Conservation (phyloP, 176 grass and related monocot species). For the Elymus sibiricus region DNA sequence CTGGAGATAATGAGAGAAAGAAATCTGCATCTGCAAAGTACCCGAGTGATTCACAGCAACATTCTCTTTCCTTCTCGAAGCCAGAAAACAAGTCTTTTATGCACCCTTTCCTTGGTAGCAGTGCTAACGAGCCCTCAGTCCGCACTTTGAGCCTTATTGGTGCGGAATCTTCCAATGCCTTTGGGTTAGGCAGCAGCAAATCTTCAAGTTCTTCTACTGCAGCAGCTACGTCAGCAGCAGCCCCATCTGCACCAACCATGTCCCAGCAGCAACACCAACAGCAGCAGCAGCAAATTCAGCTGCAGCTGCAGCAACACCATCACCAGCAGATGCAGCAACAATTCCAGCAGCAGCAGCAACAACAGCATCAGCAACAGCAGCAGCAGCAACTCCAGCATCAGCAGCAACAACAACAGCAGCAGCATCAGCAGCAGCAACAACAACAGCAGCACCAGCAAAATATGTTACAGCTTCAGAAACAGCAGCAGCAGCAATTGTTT, state of each 20-base stretch:
- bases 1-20: slow-evolving; percentile 64
- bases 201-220: slow-evolving; percentile 27
- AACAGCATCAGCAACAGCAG: slow-evolving; percentile 39
- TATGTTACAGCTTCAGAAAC: slow-evolving; percentile 47
- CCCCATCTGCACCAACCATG: slow-evolving; percentile 23
- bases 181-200: slow-evolving; percentile 51
- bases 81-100: slow-evolving; percentile 49
- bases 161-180: slow-evolving; percentile 47
- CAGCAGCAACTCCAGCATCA: slow-evolving; percentile 10
- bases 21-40: slow-evolving; percentile 46
- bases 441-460: slow-evolving; percentile 42
- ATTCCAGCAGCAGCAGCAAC: slow-evolving; percentile 42
- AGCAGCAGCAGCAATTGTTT: slow-evolving; percentile 45
- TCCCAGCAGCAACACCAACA: slow-evolving; percentile 52
- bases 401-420: slow-evolving; percentile 31
- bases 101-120: slow-evolving; percentile 47
- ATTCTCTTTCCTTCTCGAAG: slow-evolving; percentile 87
- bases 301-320: slow-evolving; percentile 51
- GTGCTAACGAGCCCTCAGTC: slow-evolving; percentile 53
- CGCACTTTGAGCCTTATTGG: slow-evolving; percentile 73
- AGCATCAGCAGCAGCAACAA: background rate
- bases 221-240: slow-evolving; percentile 41
- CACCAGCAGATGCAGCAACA: slow-evolving; percentile 43
- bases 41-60: slow-evolving; percentile 46
- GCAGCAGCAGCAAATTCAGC: slow-evolving; percentile 51